phyloP scores from a whole-genome alignment of 2,329 filamentous ascomycete species.

The Chlorencoelia australis region DNA sequence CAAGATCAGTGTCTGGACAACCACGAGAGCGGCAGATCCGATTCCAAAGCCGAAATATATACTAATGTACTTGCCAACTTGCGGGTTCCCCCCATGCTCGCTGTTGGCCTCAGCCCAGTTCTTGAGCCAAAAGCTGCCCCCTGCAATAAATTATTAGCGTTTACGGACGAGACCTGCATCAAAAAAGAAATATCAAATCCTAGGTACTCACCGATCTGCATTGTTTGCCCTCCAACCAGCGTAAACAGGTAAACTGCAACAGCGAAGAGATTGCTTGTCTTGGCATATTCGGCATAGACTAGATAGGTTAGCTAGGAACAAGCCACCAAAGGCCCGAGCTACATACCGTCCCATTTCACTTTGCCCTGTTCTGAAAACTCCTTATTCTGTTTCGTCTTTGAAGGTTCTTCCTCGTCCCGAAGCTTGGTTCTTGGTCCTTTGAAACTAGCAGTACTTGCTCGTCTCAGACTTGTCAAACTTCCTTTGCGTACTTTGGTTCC shows the following conservation, averaged over 20 bases:
- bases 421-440: slow-evolving; percentile 75
- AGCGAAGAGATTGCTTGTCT: slow-evolving; percentile 80
- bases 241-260: slow-evolving; percentile 71
- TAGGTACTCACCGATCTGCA: slow-evolving; percentile 56
- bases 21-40: slow-evolving; percentile 73
- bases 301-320: slow-evolving; percentile 14
- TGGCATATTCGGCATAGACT: slow-evolving; percentile 91
- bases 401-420: slow-evolving; percentile 70
- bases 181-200: slow-evolving; percentile 3
- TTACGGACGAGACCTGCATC: slow-evolving; percentile 6
- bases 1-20: slow-evolving; percentile 84
- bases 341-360: slow-evolving; percentile 72
- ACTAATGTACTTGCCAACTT: slow-evolving; percentile 84
- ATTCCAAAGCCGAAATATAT: slow-evolving; percentile 94
- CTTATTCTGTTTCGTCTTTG: slow-evolving; percentile 74
- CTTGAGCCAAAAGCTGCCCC: slow-evolving; percentile 87
- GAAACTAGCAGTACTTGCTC: slow-evolving; percentile 88
- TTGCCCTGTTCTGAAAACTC: slow-evolving; percentile 91
- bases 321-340: slow-evolving; percentile 1
- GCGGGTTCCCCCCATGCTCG: slow-evolving; percentile 52
- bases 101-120: slow-evolving; percentile 79
- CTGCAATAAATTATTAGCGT: slow-evolving; percentile 31
- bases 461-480: slow-evolving; percentile 72
- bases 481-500: slow-evolving; percentile 48
- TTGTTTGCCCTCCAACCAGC: slow-evolving; percentile 70